Percentiles rank a stretch among this genome's conserved stretches.
Evolutionary conservation across 148 eudicot species (phyloP).

Genomic region (Rhododendron griersonianum): DNA sequence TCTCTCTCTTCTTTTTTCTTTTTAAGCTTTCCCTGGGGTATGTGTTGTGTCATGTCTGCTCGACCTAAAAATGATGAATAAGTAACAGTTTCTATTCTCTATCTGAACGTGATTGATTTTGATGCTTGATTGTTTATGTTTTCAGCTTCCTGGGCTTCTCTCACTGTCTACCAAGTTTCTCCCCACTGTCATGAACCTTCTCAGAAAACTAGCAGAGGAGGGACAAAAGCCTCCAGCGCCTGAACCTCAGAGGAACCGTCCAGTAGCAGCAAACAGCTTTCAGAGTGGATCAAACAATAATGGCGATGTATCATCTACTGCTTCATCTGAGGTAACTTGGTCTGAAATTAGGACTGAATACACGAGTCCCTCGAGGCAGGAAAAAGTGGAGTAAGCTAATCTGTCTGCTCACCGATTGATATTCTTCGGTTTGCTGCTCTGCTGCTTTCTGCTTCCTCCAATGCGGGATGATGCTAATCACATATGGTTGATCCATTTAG

Average conservation of each 20-base stretch:
- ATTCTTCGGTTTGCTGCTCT: background rate
- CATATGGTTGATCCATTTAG: background rate
- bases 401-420: background rate
- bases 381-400: slow-evolving; percentile 30
- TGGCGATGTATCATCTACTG: slow-evolving; percentile 48
- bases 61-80: background rate
- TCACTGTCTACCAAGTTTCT: slow-evolving; percentile 81
- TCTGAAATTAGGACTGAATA: slow-evolving; percentile 62
- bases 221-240: slow-evolving; percentile 49
- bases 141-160: slow-evolving; percentile 85
- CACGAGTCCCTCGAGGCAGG: slow-evolving; percentile 51
- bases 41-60: background rate
- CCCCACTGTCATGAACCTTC: slow-evolving; percentile 83
- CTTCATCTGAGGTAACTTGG: slow-evolving; percentile 61
- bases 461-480: background rate
- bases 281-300: slow-evolving; percentile 24
- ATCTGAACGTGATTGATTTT: background rate
- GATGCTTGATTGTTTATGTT: slow-evolving; percentile 14
- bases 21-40: background rate
- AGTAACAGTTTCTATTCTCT: background rate
- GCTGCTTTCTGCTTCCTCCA: slow-evolving; percentile 11
- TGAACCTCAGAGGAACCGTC: slow-evolving; percentile 52
- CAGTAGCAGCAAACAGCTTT: slow-evolving; percentile 32
- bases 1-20: no score
- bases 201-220: slow-evolving; percentile 74